A percentile compares a stretch with the other conserved stretches of the same genome.
phyloP scores from a whole-genome alignment of 2,329 filamentous ascomycete species.

The Phialocephala subalpina region DNA sequence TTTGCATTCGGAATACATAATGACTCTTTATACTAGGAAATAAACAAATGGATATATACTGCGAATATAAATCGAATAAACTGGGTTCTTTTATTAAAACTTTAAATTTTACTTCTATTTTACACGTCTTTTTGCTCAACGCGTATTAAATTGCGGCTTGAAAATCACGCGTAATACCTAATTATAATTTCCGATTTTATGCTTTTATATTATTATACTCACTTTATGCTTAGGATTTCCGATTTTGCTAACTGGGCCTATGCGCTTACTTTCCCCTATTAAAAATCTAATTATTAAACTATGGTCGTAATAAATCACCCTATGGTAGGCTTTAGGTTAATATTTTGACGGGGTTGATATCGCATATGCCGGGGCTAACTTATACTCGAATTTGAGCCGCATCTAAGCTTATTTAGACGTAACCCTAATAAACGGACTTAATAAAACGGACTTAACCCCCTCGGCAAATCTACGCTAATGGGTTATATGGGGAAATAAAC shows the following conservation, averaged over 20 bases:
- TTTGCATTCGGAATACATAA: slow-evolving; percentile 14
- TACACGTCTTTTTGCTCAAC: too few species aligned
- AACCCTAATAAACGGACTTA: too few species aligned
- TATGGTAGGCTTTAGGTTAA: slow-evolving; percentile 11
- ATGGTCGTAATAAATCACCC: slow-evolving; percentile 14
- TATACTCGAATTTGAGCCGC: too few species aligned
- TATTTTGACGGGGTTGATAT: slow-evolving; percentile 13
- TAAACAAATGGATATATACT: slow-evolving; percentile 17
- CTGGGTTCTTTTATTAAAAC: neutral
- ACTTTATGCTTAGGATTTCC: neutral
- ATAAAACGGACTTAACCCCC: too few species aligned
- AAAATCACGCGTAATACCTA: slow-evolving; percentile 12
- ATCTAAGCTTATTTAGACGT: too few species aligned
- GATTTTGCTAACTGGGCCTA: slow-evolving; percentile 20
- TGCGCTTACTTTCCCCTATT: slow-evolving; percentile 17
- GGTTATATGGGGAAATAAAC: too few species aligned
- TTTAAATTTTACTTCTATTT: neutral
- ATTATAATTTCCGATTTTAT: slow-evolving; percentile 24
- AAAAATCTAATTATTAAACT: slow-evolving; percentile 14
- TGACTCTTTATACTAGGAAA: slow-evolving; percentile 12
- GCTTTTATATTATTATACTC: slow-evolving; percentile 15
- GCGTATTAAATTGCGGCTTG: too few species aligned
- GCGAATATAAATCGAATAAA: slow-evolving; percentile 4
- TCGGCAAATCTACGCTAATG: too few species aligned
- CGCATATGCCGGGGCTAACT: too few species aligned